These are phyloP conservation scores for Paraleonurus japonicus DNA, from an alignment of 257 asterid species.

Conservation along the genomic window DNA sequence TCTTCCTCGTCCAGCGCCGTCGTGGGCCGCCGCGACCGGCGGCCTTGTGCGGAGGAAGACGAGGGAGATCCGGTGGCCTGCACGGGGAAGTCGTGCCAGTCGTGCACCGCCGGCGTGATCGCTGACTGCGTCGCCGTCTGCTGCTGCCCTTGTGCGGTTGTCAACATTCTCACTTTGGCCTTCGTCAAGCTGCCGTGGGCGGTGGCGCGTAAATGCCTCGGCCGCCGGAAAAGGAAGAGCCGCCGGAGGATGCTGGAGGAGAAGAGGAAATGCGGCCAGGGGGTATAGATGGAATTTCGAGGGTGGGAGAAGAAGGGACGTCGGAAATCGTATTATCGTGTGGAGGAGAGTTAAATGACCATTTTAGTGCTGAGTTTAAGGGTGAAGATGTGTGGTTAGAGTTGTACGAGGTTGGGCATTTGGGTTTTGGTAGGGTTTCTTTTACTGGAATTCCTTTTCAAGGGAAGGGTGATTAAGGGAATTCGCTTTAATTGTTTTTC, in stretches of 20 bases:
- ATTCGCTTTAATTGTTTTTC: neutral
- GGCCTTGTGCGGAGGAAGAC: slow-evolving; percentile 33
- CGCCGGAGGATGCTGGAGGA: slow-evolving; percentile 30
- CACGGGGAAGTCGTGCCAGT: slow-evolving; percentile 67
- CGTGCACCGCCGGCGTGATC: slow-evolving; percentile 81
- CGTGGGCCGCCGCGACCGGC: slow-evolving; percentile 30
- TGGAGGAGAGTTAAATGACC: slow-evolving; percentile 44
- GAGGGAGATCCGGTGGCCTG: slow-evolving; percentile 48
- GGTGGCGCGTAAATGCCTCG: slow-evolving; percentile 61
- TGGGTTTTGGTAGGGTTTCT: slow-evolving; percentile 96
- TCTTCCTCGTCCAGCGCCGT: slow-evolving; percentile 35
- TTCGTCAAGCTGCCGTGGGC: slow-evolving; percentile 78
- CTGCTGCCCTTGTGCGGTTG: slow-evolving; percentile 92
- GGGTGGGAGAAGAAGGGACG: slow-evolving; percentile 24
- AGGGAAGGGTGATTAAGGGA: slow-evolving; percentile 38
- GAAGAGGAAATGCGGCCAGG: slow-evolving; percentile 29
- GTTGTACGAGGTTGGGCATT: slow-evolving; percentile 62
- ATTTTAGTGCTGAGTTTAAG: slow-evolving; percentile 51
- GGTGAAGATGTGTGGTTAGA: slow-evolving; percentile 73
- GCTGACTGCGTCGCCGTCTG: slow-evolving; percentile 96
- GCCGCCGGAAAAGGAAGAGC: slow-evolving; percentile 33
- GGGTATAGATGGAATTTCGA: slow-evolving; percentile 35
- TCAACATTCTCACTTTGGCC: slow-evolving; percentile 60
- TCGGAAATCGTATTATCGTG: slow-evolving; percentile 35
- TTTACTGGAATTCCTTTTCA: slow-evolving; percentile 62